Evolutionary conservation across 768 basidiomycete genomes (phyloP).

Genomic region (Dictyophora rubrovolvata): DNA sequence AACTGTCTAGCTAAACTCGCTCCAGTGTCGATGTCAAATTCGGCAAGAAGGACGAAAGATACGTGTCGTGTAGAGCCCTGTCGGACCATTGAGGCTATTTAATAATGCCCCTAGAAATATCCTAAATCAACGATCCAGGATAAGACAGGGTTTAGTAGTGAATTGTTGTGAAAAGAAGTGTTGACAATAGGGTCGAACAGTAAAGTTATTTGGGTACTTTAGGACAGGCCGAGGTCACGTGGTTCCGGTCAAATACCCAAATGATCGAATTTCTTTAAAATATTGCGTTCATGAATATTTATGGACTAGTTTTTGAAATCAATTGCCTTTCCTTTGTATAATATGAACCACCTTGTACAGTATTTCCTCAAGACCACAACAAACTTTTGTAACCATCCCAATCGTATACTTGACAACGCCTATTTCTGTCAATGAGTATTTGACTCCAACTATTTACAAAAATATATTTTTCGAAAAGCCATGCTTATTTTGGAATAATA

Average conservation of each 20-base stretch:
- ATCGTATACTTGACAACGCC: neutral
- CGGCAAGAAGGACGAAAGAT: constrained; percentile 92
- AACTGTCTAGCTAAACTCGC: constrained; percentile 93
- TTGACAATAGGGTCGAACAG: neutral
- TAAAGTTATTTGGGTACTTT: neutral
- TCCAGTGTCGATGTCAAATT: constrained; percentile 95
- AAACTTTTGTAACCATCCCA: neutral
- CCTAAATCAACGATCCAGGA: neutral
- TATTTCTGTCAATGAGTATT: neutral
- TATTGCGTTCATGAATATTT: neutral
- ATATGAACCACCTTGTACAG: neutral
- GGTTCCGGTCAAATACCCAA: neutral
- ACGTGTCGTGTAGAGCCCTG: constrained; percentile 16
- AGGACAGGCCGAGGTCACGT: neutral
- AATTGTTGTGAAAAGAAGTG: neutral
- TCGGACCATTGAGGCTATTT: constrained; percentile 3
- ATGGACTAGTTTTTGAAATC: neutral
- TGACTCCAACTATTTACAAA: neutral
- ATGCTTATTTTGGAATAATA: neutral
- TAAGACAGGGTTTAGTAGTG: neutral
- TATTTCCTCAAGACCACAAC: neutral
- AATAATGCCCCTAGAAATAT: neutral
- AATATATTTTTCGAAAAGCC: neutral
- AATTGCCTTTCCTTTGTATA: neutral
- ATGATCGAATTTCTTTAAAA: neutral